Conservation (phyloP, 805 yeast genomes). For the Starmerella powellii region DNA sequence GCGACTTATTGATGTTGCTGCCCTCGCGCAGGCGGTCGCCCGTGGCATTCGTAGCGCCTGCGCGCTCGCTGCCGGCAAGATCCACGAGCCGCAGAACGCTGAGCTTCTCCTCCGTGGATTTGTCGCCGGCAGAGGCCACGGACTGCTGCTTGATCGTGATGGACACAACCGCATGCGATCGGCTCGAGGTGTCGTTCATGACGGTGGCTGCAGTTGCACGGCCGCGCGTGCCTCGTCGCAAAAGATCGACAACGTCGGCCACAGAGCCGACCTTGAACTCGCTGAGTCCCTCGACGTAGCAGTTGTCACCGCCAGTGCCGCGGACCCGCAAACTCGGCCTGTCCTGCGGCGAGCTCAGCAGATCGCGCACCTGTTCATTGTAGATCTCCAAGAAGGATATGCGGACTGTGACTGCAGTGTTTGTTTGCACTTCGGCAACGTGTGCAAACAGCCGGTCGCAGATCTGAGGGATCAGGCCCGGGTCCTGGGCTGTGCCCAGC, state of each 20-base stretch:
- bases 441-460: constrained; percentile 43
- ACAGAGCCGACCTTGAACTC: constrained; percentile 42
- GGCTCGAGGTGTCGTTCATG: constrained; percentile 59
- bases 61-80: constrained; percentile 73
- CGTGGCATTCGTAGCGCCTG: constrained; percentile 48
- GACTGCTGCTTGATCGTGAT: constrained; percentile 47
- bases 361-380: constrained; percentile 63
- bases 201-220: constrained; percentile 63
- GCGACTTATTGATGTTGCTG: constrained; percentile 60
- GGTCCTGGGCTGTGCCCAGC: constrained; percentile 44
- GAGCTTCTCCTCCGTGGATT: constrained; percentile 35
- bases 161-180: constrained; percentile 74
- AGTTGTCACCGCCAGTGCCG: constrained; percentile 54
- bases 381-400: constrained; percentile 64
- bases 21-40: constrained; percentile 58
- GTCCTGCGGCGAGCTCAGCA: constrained; percentile 29
- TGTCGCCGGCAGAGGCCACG: constrained; percentile 23
- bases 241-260: constrained; percentile 37
- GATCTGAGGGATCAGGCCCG: constrained; percentile 57
- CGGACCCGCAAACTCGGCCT: constrained; percentile 38
- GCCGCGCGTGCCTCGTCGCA: constrained; percentile 41
- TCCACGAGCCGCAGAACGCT: constrained; percentile 63
- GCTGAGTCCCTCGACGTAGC: constrained; percentile 56
- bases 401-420: constrained; percentile 34
- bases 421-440: constrained; percentile 30